These are phyloP conservation scores for Kuraishia ogatae DNA, from an alignment of 805 yeast genomes.

Conservation along the genomic window DNA sequence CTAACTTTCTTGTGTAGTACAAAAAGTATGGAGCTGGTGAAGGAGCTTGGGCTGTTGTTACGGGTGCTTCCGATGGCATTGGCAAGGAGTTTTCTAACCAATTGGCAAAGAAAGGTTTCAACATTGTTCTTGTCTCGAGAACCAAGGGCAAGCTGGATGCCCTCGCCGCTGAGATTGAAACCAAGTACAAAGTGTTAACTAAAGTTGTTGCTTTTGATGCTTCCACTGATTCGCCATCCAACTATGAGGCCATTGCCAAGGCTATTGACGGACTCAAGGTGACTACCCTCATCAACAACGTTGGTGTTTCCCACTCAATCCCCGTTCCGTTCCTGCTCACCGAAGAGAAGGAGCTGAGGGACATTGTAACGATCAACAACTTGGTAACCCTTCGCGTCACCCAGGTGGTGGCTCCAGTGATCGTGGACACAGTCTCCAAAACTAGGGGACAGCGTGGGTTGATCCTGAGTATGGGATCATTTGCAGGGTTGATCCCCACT, in stretches of 20 bases:
- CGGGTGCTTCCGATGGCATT: slow-evolving; percentile 97
- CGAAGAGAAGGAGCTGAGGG: slow-evolving; percentile 58
- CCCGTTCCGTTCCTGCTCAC: slow-evolving; percentile 93
- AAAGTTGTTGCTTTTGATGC: slow-evolving; percentile 73
- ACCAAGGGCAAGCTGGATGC: slow-evolving; percentile 67
- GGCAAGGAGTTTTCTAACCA: slow-evolving; percentile 89
- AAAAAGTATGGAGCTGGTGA: slow-evolving; percentile 66
- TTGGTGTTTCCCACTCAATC: slow-evolving; percentile 89
- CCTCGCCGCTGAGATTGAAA: slow-evolving; percentile 53
- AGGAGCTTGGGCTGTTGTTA: slow-evolving; percentile 87
- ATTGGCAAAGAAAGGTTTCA: slow-evolving; percentile 79
- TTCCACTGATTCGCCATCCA: slow-evolving; percentile 46
- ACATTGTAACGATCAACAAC: slow-evolving; percentile 81
- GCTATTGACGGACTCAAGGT: slow-evolving; percentile 48
- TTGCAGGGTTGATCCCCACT: slow-evolving; percentile 89
- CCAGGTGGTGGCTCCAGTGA: slow-evolving; percentile 66
- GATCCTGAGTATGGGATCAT: slow-evolving; percentile 92
- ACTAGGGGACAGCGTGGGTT: slow-evolving; percentile 44
- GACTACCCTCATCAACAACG: slow-evolving; percentile 80
- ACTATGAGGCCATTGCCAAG: slow-evolving; percentile 43
- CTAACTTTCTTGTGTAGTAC: slow-evolving; percentile 21
- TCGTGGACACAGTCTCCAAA: slow-evolving; percentile 41
- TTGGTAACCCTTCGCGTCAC: slow-evolving; percentile 79
- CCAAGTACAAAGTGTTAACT: slow-evolving; percentile 53
- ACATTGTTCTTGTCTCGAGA: slow-evolving; percentile 76